Percentiles rank a stretch among this genome's conserved stretches.
These are phyloP conservation scores for Lactarius psammicola DNA, from an alignment of 768 basidiomycete species.

Conservation along the genomic window DNA sequence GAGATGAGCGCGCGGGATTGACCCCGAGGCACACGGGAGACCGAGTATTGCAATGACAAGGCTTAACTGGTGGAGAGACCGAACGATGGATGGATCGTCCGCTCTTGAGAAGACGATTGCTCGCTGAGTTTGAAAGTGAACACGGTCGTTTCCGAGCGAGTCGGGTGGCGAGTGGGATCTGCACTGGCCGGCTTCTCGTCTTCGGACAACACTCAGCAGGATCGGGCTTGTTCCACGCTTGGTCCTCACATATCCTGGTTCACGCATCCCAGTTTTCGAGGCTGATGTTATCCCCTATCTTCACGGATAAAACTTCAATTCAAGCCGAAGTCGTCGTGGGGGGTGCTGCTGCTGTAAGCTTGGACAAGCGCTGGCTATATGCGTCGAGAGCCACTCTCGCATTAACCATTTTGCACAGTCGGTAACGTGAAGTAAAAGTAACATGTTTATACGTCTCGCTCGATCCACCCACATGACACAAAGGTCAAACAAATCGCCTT, in stretches of 20 bases:
- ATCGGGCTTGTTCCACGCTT: not conserved
- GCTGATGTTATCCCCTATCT: not conserved
- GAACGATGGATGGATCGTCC: too few relatives aligned
- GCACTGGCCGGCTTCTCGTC: not conserved
- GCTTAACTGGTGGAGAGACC: not conserved
- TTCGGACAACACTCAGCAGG: not conserved
- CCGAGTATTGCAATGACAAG: not conserved
- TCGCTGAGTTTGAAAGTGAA: not conserved
- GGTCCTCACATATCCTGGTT: not conserved
- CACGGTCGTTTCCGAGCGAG: not conserved
- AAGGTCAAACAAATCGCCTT: slow-evolving; percentile 1
- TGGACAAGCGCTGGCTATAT: not conserved
- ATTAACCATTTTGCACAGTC: not conserved
- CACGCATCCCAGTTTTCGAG: not conserved
- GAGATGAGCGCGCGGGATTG: not conserved
- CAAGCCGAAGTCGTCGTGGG: not conserved
- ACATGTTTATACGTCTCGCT: not conserved
- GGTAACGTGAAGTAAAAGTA: not conserved
- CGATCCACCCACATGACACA: slow-evolving; percentile 1
- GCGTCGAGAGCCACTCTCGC: not conserved
- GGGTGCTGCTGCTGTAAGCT: not conserved
- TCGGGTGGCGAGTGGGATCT: not conserved
- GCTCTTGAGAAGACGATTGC: too few relatives aligned
- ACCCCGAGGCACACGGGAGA: not conserved
- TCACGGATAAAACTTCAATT: not conserved